Evolutionary conservation across 1,284 basidiomycete genomes (phyloP), one percentile per base, ranked within the genome.

Genomic region (Athelia psychrophila): DNA sequence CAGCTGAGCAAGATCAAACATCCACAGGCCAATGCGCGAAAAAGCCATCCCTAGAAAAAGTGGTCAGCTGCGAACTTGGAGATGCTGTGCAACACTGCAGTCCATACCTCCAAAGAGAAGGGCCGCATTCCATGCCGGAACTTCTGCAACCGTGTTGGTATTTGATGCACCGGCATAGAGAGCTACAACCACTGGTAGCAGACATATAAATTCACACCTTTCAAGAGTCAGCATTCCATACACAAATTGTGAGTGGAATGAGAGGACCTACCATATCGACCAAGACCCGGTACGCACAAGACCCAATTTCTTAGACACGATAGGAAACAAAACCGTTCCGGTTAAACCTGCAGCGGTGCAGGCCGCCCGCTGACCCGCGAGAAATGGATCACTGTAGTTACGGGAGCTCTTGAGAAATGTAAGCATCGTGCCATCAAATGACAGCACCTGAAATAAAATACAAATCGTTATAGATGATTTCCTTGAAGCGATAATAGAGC

Each of bases 301-400:
- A 0, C 79, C 79, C 16, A 81, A 59, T 52, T 58, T 71, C 18
- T 61, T 58, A 44, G 71, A 70, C 48, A 78, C 61, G 3, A 73
- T 52, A 1, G 78, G 77, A 60, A 74, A 71, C 0, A 72, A 48
- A 19, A 77, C 55, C 0, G 79, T 82, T 0, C 79, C 79, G 0
- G 70, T 49, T 1, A 81, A 64, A 1, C 78, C 77, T 0, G 73
- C 69, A 3, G 71, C 51, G 5, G 77, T 76, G 53, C 74, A 76
- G 2, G 77, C 55, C 3, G 70, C 78, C 3, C 81, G 67, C 76
- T 81, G 80, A 0, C 74, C 79, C 0, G 80, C 79, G 18, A 83
- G 69, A 58, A 82, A 78, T 0, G 76, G 67, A 55, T 83, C 79
- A 13, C 66, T 67, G 54, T 73, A 80, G 20, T 64, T 55, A 36